Percentiles rank a stretch among this genome's conserved stretches.
Conservation (phyloP, 1,284 basidiomycete genomes). For the Irpex lacteus region DNA sequence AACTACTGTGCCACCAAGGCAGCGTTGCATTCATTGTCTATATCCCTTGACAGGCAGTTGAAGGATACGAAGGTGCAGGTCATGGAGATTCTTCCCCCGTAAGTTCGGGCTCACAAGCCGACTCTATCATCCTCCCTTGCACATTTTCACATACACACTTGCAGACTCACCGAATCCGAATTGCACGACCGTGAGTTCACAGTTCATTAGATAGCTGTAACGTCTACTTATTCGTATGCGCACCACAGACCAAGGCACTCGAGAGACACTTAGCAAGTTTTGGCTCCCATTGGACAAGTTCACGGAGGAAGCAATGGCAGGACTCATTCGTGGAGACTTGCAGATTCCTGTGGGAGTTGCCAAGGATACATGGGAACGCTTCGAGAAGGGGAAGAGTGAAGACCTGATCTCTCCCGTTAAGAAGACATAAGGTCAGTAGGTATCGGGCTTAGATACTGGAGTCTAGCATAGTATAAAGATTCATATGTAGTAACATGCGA, state of each 20-base stretch:
- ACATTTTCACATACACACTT: no score
- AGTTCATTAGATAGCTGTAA: neutral
- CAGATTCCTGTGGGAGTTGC: constrained; percentile 36
- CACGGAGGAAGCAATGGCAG: constrained; percentile 43
- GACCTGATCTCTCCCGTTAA: neutral
- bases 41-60: constrained; percentile 48
- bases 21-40: constrained; percentile 54
- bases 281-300: constrained; percentile 63
- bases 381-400: constrained; percentile 32
- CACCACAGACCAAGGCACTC: constrained; percentile 47
- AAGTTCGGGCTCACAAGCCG: constrained; percentile 2
- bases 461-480: neutral
- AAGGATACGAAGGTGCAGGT: constrained; percentile 50
- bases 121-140: no score
- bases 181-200: constrained; percentile 52
- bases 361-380: constrained; percentile 23
- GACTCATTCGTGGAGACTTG: constrained; percentile 44
- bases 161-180: constrained; percentile 60
- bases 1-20: constrained; percentile 64
- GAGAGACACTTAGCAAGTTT: constrained; percentile 42
- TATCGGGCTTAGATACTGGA: neutral
- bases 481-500: neutral
- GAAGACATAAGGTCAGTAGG: neutral
- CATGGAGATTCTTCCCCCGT: constrained; percentile 63
- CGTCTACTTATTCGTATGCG: neutral